Percentiles rank a stretch among this genome's conserved stretches.
phyloP scores from a whole-genome alignment of 1,284 basidiomycete species.

The Rhodotorula glutinis region DNA sequence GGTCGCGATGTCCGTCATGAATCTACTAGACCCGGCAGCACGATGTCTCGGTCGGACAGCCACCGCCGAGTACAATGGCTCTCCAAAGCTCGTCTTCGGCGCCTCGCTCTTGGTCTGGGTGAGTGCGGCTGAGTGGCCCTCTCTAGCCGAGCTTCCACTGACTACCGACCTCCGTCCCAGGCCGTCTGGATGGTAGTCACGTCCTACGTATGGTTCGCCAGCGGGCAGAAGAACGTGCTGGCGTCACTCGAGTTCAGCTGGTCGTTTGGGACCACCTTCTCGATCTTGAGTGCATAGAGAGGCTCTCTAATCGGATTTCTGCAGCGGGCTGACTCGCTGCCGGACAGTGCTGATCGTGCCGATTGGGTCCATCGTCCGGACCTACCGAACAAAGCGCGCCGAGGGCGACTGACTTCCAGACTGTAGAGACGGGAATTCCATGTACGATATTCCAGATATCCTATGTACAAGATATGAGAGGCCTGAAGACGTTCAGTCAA shows the following conservation, averaged over 20 bases:
- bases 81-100: conserved; percentile 19
- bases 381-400: neutral
- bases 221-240: conserved; percentile 16
- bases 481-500: neutral
- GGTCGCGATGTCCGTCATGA: neutral
- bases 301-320: neutral
- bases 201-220: conserved; percentile 11
- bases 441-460: no score
- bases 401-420: neutral
- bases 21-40: neutral
- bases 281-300: conserved; percentile 1
- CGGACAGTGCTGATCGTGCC: conserved; percentile 12
- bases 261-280: conserved; percentile 19
- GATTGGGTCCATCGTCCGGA: conserved; percentile 1
- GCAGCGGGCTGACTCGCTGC: no score
- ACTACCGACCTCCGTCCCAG: neutral
- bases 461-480: no score
- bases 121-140: neutral
- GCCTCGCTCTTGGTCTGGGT: conserved; percentile 21
- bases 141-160: neutral
- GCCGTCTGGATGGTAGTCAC: conserved; percentile 13
- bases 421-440: no score
- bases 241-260: conserved; percentile 23
- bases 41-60: conserved; percentile 2
- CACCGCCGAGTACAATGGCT: conserved; percentile 7